Conservation (phyloP, 1,139 yeast species). For the Kodamaea fungicola region DNA sequence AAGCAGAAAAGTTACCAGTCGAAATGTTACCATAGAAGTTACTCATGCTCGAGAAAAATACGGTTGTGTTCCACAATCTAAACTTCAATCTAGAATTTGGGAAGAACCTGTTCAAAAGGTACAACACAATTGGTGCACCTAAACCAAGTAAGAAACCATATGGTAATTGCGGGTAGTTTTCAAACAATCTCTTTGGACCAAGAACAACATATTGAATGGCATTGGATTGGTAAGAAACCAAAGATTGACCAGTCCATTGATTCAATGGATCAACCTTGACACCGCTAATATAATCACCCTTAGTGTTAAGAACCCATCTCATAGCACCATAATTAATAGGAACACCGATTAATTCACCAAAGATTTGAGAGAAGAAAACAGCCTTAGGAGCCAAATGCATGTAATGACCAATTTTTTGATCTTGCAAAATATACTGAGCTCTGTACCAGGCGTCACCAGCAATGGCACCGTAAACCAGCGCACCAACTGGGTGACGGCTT, state of each 20-base stretch:
- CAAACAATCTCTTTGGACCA: slow-evolving; percentile 44
- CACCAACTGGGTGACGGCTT: slow-evolving; percentile 44
- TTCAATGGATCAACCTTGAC: slow-evolving; percentile 39
- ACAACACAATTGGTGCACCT: slow-evolving; percentile 33
- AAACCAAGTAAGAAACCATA: slow-evolving; percentile 43
- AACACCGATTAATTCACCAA: slow-evolving; percentile 49
- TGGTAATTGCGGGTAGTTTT: slow-evolving; percentile 38
- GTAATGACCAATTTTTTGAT: slow-evolving; percentile 47
- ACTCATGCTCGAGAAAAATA: slow-evolving; percentile 46
- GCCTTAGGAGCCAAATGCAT: slow-evolving; percentile 45
- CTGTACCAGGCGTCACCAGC: slow-evolving; percentile 56
- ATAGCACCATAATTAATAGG: slow-evolving; percentile 47
- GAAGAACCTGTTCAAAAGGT: slow-evolving; percentile 22
- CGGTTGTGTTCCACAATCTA: slow-evolving; percentile 46
- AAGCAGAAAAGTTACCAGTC: slow-evolving; percentile 47
- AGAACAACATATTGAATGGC: slow-evolving; percentile 49
- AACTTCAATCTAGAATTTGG: slow-evolving; percentile 24
- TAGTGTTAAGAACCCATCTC: slow-evolving; percentile 42
- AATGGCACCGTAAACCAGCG: slow-evolving; percentile 46
- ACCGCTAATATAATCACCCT: slow-evolving; percentile 38
- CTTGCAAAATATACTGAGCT: slow-evolving; percentile 48
- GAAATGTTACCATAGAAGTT: slow-evolving; percentile 48
- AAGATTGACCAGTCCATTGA: slow-evolving; percentile 52
- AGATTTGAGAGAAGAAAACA: slow-evolving; percentile 47
- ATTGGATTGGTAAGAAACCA: slow-evolving; percentile 40